Evolutionary conservation across 2,329 filamentous ascomycete genomes (phyloP).

Genomic region (Talaromyces rugulosus): DNA sequence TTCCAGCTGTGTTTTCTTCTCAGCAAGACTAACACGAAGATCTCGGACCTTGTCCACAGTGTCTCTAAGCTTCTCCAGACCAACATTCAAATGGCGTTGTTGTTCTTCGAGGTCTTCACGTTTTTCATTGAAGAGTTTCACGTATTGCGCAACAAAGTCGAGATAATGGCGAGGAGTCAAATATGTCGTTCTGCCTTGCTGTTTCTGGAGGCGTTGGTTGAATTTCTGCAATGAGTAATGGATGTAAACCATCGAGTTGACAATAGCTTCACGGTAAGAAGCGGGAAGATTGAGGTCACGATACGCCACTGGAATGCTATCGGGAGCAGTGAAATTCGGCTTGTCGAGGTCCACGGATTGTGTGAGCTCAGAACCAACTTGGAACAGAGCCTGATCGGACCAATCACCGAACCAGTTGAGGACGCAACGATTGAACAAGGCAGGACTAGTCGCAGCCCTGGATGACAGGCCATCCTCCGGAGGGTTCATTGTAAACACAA

Average conservation of each 20-base stretch:
- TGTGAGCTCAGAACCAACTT: constrained; percentile 92
- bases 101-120: constrained; percentile 97
- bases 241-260: constrained; percentile 99
- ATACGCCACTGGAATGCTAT: constrained; percentile 90
- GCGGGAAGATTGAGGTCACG: constrained; percentile 78
- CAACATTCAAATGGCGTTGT: constrained; percentile 95
- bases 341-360: constrained; percentile 94
- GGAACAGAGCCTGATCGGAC: constrained; percentile 98
- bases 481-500: constrained; percentile 99
- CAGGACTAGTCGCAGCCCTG: constrained; percentile 95
- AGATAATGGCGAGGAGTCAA: constrained; percentile 95
- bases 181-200: constrained; percentile 89
- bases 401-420: constrained; percentile 99
- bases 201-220: constrained; percentile 81
- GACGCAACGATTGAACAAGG: constrained; percentile 98
- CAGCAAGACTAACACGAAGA: constrained; percentile 79
- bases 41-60: constrained; percentile 97
- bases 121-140: constrained; percentile 96
- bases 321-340: constrained; percentile 76
- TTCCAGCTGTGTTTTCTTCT: constrained; percentile 91
- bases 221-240: constrained; percentile 91
- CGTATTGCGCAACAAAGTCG: constrained; percentile 96
- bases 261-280: constrained; percentile 82
- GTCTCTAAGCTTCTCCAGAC: constrained; percentile 93
- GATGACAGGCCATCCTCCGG: constrained; percentile 91